Percentiles rank a stretch among this genome's conserved stretches.
Conservation (phyloP, 2,329 filamentous ascomycete genomes). For the Aureobasidium zeae region DNA sequence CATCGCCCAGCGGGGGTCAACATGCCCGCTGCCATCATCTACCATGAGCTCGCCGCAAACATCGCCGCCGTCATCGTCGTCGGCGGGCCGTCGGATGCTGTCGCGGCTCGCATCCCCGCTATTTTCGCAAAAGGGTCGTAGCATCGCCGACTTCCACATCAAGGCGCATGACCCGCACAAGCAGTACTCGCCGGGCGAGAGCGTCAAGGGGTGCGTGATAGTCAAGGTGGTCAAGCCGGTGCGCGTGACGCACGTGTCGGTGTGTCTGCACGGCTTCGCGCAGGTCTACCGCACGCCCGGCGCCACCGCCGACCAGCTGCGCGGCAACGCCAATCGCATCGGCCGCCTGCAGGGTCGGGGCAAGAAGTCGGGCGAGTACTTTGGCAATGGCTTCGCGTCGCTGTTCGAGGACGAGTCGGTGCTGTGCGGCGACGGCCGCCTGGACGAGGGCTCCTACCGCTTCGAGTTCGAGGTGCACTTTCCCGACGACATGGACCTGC, state of each 20-base stretch:
- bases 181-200: constrained; percentile 65
- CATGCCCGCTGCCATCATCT: not conserved
- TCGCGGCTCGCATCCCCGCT: constrained; percentile 46
- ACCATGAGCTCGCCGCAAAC: constrained; percentile 12
- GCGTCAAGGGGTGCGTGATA: constrained; percentile 63
- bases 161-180: constrained; percentile 67
- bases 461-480: constrained; percentile 70
- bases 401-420: constrained; percentile 76
- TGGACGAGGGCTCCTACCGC: constrained; percentile 66
- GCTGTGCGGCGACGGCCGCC: constrained; percentile 65
- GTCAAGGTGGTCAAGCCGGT: constrained; percentile 65
- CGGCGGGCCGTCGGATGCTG: constrained; percentile 33
- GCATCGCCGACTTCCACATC: constrained; percentile 70
- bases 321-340: constrained; percentile 40
- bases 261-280: constrained; percentile 68
- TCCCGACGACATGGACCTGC: constrained; percentile 55
- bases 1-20: no score
- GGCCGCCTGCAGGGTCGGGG: constrained; percentile 43
- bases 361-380: constrained; percentile 47
- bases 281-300: constrained; percentile 66
- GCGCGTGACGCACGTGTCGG: constrained; percentile 69
- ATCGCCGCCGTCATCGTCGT: constrained; percentile 11
- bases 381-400: constrained; percentile 68
- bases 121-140: constrained; percentile 49
- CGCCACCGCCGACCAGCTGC: constrained; percentile 45